Conservation (phyloP, 345 rosid species). For the Eucalyptus dawsonii region DNA sequence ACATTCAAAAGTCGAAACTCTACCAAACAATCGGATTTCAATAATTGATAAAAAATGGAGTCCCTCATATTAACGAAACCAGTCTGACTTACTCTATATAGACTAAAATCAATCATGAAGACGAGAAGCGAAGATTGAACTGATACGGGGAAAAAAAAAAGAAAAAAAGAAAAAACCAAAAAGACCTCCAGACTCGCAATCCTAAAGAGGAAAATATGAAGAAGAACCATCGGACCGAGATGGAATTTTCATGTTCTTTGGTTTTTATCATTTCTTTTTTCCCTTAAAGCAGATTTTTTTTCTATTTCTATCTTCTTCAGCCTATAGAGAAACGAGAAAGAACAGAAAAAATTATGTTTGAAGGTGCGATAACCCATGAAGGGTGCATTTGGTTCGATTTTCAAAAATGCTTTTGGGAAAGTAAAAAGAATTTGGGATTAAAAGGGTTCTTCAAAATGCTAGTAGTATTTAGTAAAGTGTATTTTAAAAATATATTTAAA, state of each 20-base stretch:
- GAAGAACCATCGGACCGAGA: no score
- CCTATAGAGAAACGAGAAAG: background rate
- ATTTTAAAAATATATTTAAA: no score
- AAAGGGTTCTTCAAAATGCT: background rate
- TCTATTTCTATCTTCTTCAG: background rate
- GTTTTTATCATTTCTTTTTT: no score
- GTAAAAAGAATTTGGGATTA: background rate
- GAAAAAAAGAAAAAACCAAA: no score
- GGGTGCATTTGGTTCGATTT: no score
- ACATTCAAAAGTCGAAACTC: background rate
- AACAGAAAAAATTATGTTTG: background rate
- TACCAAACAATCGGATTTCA: background rate
- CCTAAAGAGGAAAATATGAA: no score
- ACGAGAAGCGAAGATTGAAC: no score
- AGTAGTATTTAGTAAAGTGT: background rate
- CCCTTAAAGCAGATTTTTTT: background rate
- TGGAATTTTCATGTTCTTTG: no score
- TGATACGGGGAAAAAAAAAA: no score
- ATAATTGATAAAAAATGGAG: background rate
- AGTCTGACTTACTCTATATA: background rate
- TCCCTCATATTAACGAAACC: background rate
- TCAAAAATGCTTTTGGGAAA: background rate
- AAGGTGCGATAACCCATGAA: background rate
- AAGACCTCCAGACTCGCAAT: no score
- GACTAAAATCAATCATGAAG: no score